Conservation (phyloP, 306 rosid species). For the Citrullus colocynthis region DNA sequence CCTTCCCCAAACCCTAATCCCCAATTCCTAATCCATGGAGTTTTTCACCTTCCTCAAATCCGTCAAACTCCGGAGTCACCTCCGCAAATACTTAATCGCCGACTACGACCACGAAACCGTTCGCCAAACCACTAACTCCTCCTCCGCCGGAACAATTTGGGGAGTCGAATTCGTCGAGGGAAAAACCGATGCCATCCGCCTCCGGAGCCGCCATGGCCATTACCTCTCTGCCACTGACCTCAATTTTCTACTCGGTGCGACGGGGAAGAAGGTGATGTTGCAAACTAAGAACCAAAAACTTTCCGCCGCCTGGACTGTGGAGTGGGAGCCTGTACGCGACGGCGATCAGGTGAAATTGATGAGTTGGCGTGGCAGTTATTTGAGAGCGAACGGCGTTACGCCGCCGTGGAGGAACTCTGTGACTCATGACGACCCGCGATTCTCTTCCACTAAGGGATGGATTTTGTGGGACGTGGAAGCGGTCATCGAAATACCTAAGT, state of each 20-base stretch:
- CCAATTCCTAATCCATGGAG: slow-evolving; percentile 28
- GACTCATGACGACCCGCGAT: slow-evolving; percentile 70
- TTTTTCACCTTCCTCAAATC: slow-evolving; percentile 51
- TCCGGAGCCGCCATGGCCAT: slow-evolving; percentile 56
- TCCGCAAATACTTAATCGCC: slow-evolving; percentile 49
- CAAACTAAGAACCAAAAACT: slow-evolving; percentile 33
- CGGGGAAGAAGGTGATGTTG: slow-evolving; percentile 50
- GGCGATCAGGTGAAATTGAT: slow-evolving; percentile 43
- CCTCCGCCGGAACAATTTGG: slow-evolving; percentile 54
- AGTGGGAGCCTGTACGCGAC: slow-evolving; percentile 76
- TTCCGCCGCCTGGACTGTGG: slow-evolving; percentile 36
- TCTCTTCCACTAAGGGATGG: slow-evolving; percentile 73
- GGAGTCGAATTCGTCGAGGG: slow-evolving; percentile 38
- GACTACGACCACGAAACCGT: slow-evolving; percentile 70
- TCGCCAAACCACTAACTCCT: slow-evolving; percentile 40
- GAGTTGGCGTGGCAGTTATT: slow-evolving; percentile 57
- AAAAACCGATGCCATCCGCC: slow-evolving; percentile 48
- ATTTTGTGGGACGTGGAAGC: slow-evolving; percentile 56
- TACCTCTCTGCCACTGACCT: slow-evolving; percentile 69
- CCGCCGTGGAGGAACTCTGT: slow-evolving; percentile 94
- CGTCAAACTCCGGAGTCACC: slow-evolving; percentile 69
- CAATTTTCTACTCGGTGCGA: slow-evolving; percentile 56
- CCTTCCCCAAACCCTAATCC: neutral
- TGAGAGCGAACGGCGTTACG: slow-evolving; percentile 59
- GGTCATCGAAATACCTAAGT: neutral